Conservation (phyloP, 192 early-diverging fungal species). For the Paraglomus brasilianum region DNA sequence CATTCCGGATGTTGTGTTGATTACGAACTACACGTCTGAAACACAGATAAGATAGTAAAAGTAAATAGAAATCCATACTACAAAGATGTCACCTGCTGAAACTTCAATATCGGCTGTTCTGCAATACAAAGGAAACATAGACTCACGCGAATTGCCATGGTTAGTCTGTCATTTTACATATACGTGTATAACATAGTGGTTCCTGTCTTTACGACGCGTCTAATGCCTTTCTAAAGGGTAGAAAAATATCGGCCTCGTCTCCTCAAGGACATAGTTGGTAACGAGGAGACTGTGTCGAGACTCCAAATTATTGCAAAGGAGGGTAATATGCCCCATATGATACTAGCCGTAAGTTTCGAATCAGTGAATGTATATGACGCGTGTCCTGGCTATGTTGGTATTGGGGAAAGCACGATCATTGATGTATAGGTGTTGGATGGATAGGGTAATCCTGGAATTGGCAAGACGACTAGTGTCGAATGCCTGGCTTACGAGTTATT, state of each 20-base stretch:
- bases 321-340: conserved; percentile 96
- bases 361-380: not conserved
- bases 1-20: too few relatives aligned
- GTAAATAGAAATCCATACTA: too few relatives aligned
- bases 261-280: conserved; percentile 91
- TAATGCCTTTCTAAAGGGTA: conserved; percentile 55
- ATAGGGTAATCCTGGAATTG: conserved; percentile 91
- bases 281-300: conserved; percentile 86
- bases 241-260: conserved; percentile 91
- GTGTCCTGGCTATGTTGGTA: not conserved
- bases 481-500: conserved; percentile 90
- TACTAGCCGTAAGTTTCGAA: conserved; percentile 66
- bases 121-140: conserved; percentile 50
- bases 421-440: not conserved
- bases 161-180: conserved; percentile 23
- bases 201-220: not conserved
- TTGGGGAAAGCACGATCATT: not conserved
- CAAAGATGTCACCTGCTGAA: too few relatives aligned
- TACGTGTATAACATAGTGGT: not conserved
- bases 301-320: conserved; percentile 82
- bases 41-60: too few relatives aligned
- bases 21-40: too few relatives aligned
- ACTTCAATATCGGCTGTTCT: not conserved
- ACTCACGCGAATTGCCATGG: conserved; percentile 55
- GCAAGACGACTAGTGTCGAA: conserved; percentile 95